phyloP scores from a whole-genome alignment of 1,284 basidiomycete genomes.

The Puccinia triticina region DNA sequence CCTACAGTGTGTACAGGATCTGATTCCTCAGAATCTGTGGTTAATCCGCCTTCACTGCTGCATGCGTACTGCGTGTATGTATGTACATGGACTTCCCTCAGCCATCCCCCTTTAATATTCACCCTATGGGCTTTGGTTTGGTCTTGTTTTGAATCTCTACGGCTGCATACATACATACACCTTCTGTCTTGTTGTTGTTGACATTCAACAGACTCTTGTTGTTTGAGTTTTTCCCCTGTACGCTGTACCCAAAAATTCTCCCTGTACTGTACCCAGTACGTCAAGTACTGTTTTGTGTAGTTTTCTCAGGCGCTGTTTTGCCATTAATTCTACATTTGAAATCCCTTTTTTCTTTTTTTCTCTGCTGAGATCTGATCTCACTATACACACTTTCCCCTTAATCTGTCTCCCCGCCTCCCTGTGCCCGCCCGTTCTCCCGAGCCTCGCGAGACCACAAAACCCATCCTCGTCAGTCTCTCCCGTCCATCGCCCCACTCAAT shows the following conservation, averaged over 20 bases:
- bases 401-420: not conserved
- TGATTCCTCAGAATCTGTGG: too few species aligned
- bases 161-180: too few species aligned
- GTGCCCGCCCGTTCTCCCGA: not conserved
- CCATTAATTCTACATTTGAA: not conserved
- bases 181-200: slow-evolving; percentile 1
- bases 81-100: not conserved
- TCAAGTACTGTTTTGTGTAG: not conserved
- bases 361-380: not conserved
- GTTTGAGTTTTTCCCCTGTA: not conserved
- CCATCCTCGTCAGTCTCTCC: not conserved
- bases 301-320: not conserved
- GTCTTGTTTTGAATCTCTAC: slow-evolving; percentile 8
- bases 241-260: not conserved
- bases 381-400: too few species aligned
- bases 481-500: not conserved
- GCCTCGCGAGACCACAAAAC: not conserved
- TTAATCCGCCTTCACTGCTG: not conserved
- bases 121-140: too few species aligned
- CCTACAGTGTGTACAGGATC: too few species aligned
- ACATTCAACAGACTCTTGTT: too few species aligned
- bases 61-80: not conserved
- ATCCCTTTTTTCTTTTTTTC: not conserved
- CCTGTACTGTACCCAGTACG: not conserved
- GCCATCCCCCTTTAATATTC: not conserved